Conservation (phyloP, 2,329 filamentous ascomycete species). For the Ophiostoma fasciatum region DNA sequence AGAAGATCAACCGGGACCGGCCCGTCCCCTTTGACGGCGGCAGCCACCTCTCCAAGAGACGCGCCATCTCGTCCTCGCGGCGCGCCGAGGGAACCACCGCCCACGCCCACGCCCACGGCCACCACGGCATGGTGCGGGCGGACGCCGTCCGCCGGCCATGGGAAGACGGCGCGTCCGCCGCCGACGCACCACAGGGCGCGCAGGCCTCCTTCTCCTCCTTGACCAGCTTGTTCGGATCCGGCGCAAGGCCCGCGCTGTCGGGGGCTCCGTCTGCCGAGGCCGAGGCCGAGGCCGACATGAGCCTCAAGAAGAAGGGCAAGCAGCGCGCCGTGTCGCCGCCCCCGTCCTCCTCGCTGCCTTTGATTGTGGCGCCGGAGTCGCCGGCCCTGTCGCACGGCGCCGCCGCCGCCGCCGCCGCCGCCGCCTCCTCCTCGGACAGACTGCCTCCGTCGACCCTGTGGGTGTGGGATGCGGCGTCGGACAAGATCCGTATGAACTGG, state of each 20-base stretch:
- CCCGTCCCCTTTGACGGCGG: conserved; percentile 30
- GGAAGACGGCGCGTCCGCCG: too few relatives aligned
- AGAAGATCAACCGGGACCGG: conserved; percentile 35
- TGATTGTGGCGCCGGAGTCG: conserved; percentile 15
- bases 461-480: conserved; percentile 33
- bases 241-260: too few relatives aligned
- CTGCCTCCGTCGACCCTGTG: conserved; percentile 32
- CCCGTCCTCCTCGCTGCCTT: background rate
- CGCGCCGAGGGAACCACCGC: conserved; percentile 14
- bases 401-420: background rate
- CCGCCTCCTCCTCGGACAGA: background rate
- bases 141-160: conserved; percentile 20
- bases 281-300: too few relatives aligned
- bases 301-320: conserved; percentile 15
- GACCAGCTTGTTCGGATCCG: too few relatives aligned
- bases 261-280: too few relatives aligned
- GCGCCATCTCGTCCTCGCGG: conserved; percentile 29
- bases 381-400: conserved; percentile 15
- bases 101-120: background rate
- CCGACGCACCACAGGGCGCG: too few relatives aligned
- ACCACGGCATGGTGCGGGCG: background rate
- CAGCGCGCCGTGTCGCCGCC: background rate
- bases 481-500: conserved; percentile 64
- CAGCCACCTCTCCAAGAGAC: conserved; percentile 39
- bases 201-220: too few relatives aligned